Evolutionary conservation across 306 rosid species (phyloP).

Genomic region (Canavalia ensiformis): DNA sequence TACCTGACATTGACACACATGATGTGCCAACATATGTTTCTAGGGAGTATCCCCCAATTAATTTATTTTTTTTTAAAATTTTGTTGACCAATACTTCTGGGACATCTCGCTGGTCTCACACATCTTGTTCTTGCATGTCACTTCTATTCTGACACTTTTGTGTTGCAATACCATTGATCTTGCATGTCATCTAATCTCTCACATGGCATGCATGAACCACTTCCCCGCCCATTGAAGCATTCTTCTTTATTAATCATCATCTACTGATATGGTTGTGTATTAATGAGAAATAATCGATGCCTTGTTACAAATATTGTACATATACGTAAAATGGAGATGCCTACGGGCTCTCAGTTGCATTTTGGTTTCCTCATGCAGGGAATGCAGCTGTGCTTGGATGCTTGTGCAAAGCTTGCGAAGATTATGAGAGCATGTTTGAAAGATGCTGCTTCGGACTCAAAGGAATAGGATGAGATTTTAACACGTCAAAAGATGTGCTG

Average conservation of each 20-base stretch:
- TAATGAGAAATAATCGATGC: background rate
- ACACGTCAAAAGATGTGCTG: slow-evolving; percentile 36
- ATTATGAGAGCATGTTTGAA: slow-evolving; percentile 87
- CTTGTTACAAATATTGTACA: background rate
- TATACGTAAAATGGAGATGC: background rate
- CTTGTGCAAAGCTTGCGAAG: slow-evolving; percentile 83
- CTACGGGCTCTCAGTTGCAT: slow-evolving; percentile 27
- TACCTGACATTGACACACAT: background rate
- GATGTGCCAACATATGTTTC: background rate
- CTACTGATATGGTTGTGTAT: background rate
- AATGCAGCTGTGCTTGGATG: slow-evolving; percentile 91
- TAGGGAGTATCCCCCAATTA: background rate
- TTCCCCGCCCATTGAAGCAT: background rate
- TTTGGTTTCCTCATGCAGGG: slow-evolving; percentile 62
- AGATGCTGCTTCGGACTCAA: slow-evolving; percentile 64
- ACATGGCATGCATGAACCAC: background rate
- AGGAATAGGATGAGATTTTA: slow-evolving; percentile 55
- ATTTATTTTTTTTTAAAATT: too few species aligned
- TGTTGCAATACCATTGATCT: background rate
- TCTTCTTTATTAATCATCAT: background rate
- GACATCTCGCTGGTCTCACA: background rate
- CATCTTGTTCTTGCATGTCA: background rate
- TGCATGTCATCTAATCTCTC: background rate
- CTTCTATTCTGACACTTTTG: background rate
- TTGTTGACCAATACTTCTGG: too few species aligned